Percentiles rank a stretch among this genome's conserved stretches.
Conservation (phyloP, 176 grass and related monocot genomes). For the Miscanthus lutarioriparius region DNA sequence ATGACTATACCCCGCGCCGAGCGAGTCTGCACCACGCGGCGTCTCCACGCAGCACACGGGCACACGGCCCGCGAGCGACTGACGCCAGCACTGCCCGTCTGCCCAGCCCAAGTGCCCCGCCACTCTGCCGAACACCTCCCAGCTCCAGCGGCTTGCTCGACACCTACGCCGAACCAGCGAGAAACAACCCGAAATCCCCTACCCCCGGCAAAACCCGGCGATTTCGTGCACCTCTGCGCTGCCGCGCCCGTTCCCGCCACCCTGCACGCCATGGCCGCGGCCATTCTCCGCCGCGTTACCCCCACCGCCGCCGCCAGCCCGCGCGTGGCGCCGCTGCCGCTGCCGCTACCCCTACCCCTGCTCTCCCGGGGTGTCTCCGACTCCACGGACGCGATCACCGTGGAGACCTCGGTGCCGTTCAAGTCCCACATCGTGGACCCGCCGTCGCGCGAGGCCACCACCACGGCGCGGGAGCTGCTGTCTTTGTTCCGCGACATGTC, state of each 20-base stretch:
- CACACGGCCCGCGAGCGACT: not conserved
- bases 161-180: not conserved
- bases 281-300: constrained; percentile 47
- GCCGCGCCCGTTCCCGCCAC: not conserved
- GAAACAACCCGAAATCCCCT: too few relatives aligned
- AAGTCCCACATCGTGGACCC: constrained; percentile 54
- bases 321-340: not conserved
- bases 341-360: too few relatives aligned
- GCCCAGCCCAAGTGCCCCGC: too few relatives aligned
- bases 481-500: constrained; percentile 70
- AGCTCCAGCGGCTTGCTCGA: not conserved
- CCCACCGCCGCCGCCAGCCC: not conserved
- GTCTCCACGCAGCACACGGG: not conserved
- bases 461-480: constrained; percentile 47
- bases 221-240: too few relatives aligned
- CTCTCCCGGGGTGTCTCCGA: not conserved
- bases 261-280: constrained; percentile 31
- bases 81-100: not conserved
- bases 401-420: constrained; percentile 77
- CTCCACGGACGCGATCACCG: constrained; percentile 41
- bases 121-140: not conserved
- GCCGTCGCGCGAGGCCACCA: constrained; percentile 36
- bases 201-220: too few relatives aligned
- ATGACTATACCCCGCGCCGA: not conserved
- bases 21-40: not conserved